phyloP scores from a whole-genome alignment of 2,329 filamentous ascomycete genomes.

The Emmonsiellopsis sp. region DNA sequence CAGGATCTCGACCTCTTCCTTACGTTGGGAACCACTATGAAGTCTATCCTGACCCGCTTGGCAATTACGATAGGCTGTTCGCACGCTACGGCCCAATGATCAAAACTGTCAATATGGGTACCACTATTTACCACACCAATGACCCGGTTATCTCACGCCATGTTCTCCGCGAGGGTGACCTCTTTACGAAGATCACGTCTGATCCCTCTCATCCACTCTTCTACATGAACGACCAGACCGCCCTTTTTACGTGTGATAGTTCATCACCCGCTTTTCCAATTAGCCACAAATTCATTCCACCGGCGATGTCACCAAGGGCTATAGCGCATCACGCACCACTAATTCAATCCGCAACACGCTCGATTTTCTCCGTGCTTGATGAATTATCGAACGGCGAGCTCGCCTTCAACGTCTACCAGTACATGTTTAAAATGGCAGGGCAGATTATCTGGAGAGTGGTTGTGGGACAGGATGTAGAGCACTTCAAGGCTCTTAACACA shows the following conservation, averaged over 20 bases:
- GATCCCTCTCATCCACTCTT: neutral
- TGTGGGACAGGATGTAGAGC: neutral
- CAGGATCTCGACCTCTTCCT: neutral
- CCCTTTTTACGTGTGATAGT: neutral
- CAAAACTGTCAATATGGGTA: neutral
- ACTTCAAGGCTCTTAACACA: neutral
- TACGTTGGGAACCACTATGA: neutral
- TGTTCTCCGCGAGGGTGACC: neutral
- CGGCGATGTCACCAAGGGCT: neutral
- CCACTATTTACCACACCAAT: neutral
- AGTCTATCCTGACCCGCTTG: neutral
- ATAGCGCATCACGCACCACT: neutral
- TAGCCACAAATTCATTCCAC: neutral
- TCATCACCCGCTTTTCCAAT: neutral
- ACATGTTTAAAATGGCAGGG: neutral
- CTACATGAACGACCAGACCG: neutral
- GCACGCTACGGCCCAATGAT: neutral
- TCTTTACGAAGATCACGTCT: neutral
- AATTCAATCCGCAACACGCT: neutral
- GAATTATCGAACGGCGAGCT: neutral
- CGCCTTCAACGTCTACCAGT: neutral
- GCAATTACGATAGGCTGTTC: neutral
- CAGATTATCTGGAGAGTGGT: neutral
- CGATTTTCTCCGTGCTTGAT: neutral
- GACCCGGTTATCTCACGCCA: neutral